Base-by-base conservation (phyloP, 805 yeast genomes). In the Starmera quercuum region DNA sequence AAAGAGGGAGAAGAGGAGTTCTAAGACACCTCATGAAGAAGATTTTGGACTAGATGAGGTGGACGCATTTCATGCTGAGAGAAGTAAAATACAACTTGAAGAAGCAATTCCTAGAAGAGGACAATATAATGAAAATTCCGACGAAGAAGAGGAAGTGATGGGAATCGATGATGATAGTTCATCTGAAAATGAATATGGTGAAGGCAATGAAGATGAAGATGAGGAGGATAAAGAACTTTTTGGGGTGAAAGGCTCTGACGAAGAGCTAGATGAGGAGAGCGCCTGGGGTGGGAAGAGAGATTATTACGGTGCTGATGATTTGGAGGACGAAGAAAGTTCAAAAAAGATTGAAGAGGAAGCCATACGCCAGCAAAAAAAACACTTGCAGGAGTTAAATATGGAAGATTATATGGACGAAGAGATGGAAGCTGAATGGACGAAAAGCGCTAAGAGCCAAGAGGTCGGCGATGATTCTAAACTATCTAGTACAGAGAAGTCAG, bases 321-420 rank as follows among this genome's bases (percentile, higher is more conserved):
- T 59, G 4, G 68, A 73, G 42, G 61, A 83, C 42, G 90, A 80
- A 21, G 94, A 77, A 34, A 78, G 76, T 21, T 83, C 85, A 5
- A 78, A 75, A 41, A 78, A 74, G 41, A 78, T 87, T 59, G 92
- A 90, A 37, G 78, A 75, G 46, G 97, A 92, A 59, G 97, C 97
- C 0, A 51, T 84, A 31, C 76, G 86, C 51, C 77, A 85, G 45
- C 97, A 88, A 59, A 83, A 82, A 62, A 70, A 73, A 45, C 87
- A 87, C 54, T 59, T 85, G 38, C 75, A 75, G 44, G 94, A 82
- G 29, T 64, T 88, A 46, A 74, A 76, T 30, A 78, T 82, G 71
- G 83, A 70, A 19, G 92, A 82, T 54, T 79, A 69, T 53, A 60
- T 80, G 46, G 92, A 85, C 42, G 95, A 85, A 37, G 88, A 78